Percentiles rank a stretch among this genome's conserved stretches.
These are phyloP conservation scores for Sordariomycetes sp. DNA, from an alignment of 2,329 filamentous ascomycete species.

Conservation along the genomic window DNA sequence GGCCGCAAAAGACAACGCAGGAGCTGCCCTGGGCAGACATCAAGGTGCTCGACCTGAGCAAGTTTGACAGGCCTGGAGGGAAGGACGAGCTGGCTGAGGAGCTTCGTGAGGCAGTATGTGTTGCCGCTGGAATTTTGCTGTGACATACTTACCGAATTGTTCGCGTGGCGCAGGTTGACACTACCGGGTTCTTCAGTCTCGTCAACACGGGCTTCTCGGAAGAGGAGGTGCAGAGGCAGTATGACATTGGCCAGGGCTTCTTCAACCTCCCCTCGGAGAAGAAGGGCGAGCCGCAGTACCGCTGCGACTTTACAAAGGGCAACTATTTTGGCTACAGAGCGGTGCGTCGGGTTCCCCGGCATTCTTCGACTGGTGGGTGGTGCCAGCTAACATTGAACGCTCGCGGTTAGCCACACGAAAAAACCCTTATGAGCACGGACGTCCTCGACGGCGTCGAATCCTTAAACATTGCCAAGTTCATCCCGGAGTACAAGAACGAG, in stretches of 20 bases:
- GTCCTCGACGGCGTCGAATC: conserved; percentile 39
- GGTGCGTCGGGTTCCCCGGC: conserved; percentile 1
- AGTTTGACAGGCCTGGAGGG: conserved; percentile 35
- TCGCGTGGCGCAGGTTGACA: conserved; percentile 11
- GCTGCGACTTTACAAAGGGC: conserved; percentile 27
- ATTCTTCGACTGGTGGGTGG: neutral
- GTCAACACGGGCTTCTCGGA: conserved; percentile 41
- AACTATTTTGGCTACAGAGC: conserved; percentile 38
- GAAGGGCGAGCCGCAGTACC: conserved; percentile 33
- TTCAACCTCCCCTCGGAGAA: conserved; percentile 37
- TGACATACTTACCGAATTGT: neutral
- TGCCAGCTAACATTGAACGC: neutral
- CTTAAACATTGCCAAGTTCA: conserved; percentile 43
- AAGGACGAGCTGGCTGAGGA: conserved; percentile 39
- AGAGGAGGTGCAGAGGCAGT: conserved; percentile 41
- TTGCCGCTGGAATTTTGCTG: no score
- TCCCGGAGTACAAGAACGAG: conserved; percentile 21
- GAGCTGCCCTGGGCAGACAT: conserved; percentile 37
- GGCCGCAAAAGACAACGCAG: conserved; percentile 15
- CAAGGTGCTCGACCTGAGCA: conserved; percentile 37
- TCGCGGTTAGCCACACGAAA: conserved; percentile 16
- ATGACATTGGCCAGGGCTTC: conserved; percentile 41
- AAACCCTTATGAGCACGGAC: conserved; percentile 13
- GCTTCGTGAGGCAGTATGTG: conserved; percentile 34
- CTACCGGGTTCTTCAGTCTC: conserved; percentile 40